Evolutionary conservation across 2,329 filamentous ascomycete species (phyloP).

Genomic region (Pleurostoma richardsiae): DNA sequence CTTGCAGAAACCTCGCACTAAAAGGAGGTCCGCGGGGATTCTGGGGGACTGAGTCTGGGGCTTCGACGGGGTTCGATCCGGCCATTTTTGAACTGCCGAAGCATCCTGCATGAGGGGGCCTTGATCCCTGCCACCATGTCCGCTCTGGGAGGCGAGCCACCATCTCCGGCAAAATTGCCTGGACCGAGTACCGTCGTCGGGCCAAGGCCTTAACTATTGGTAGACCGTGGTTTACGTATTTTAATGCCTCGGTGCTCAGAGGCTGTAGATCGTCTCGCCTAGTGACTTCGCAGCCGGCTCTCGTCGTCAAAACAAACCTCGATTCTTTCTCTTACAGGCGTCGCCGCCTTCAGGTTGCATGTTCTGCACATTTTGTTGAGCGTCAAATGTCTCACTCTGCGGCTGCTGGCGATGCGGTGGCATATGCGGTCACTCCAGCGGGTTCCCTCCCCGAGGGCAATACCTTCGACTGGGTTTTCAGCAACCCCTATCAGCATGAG

Average conservation of each 20-base stretch:
- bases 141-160: too few relatives aligned
- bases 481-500: constrained; percentile 26
- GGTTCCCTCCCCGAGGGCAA: constrained; percentile 18
- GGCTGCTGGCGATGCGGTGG: constrained; percentile 3
- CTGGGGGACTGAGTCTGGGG: too few relatives aligned
- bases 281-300: neutral
- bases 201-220: neutral
- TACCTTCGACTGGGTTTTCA: constrained; percentile 29
- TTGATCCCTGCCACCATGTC: too few relatives aligned
- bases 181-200: neutral
- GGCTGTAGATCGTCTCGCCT: neutral
- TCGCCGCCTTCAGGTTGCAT: too few relatives aligned
- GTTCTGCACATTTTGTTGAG: neutral
- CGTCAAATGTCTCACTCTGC: neutral
- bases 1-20: too few relatives aligned
- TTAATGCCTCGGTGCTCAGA: neutral
- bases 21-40: too few relatives aligned
- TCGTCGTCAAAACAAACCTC: neutral
- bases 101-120: too few relatives aligned
- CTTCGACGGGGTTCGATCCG: too few relatives aligned
- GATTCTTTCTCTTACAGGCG: neutral
- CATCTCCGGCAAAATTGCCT: neutral
- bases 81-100: too few relatives aligned
- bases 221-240: neutral
- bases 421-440: constrained; percentile 14